Evolutionary conservation across 805 yeast genomes (phyloP), one percentile per base, ranked within the genome.

Genomic region (Wickerhamomyces silvicola): DNA sequence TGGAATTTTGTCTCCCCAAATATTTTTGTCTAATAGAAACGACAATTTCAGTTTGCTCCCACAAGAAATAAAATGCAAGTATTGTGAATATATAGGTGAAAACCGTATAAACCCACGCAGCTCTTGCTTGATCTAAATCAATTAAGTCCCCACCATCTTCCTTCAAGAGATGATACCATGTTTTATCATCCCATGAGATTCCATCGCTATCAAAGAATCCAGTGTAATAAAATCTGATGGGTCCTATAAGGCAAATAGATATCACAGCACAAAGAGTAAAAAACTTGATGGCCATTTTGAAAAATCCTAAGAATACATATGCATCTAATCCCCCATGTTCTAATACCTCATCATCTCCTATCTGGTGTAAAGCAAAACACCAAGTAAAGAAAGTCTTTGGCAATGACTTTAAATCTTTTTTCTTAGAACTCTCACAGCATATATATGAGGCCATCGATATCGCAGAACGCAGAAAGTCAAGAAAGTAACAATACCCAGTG

Each of bases 281-380:
- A 11, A 83, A 64, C 51, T 77, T 75, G 32, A 88, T 83, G 38
- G 92, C 73, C 87, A 88, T 85, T 38, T 81, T 79, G 70, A 92
- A 92, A 57, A 90, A 90, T 2, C 90, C 86, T 19, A 90, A 59
- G 48, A 83, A 90, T 31, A 92, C 97, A 59, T 70, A 86, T 0
- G 97, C 97, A 60, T 90, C 98, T 28, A 90, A 60, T 0, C 98
- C 98, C 3, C 96, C 94, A 47, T 80, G 81, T 39, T 86, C 90
- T 32, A 92, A 63, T 2, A 92, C 75, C 38, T 87, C 86, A 9
- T 73, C 70, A 43, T 92, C 97, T 15, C 70, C 65, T n/a, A 90
- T 75, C 11, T 56, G 55, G 50, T 73, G 72, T 8, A 90, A 60
- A 0, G 75, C 71, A 1, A 74, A 65, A n/a, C 88, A 67, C 97